Percentiles rank a stretch among this genome's conserved stretches.
Evolutionary conservation across 2,329 filamentous ascomycete species (phyloP).

Genomic region (Colletotrichum tropicale): DNA sequence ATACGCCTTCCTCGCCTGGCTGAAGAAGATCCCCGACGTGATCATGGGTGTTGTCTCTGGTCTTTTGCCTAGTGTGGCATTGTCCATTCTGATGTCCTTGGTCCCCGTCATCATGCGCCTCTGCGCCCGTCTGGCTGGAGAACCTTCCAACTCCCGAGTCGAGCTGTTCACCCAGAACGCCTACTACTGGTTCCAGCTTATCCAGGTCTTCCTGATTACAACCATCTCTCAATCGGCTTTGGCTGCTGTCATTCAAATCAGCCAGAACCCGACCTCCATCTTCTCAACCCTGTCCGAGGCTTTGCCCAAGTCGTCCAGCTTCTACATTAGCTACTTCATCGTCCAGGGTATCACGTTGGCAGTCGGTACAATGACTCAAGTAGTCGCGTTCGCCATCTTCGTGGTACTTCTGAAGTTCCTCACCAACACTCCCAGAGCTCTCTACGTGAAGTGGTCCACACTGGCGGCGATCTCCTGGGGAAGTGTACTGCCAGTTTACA

Average conservation of each 20-base stretch:
- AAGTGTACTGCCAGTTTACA: slow-evolving; percentile 75
- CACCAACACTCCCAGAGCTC: slow-evolving; percentile 77
- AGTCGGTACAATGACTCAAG: slow-evolving; percentile 75
- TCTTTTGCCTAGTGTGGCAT: slow-evolving; percentile 78
- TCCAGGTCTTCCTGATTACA: slow-evolving; percentile 90
- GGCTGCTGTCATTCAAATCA: slow-evolving; percentile 67
- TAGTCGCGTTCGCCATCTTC: slow-evolving; percentile 67
- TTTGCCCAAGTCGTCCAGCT: slow-evolving; percentile 86
- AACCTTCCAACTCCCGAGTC: slow-evolving; percentile 77
- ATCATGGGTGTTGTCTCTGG: slow-evolving; percentile 86
- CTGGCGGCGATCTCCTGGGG: slow-evolving; percentile 78
- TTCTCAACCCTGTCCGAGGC: slow-evolving; percentile 72
- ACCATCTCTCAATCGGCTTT: slow-evolving; percentile 84
- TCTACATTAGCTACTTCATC: slow-evolving; percentile 83
- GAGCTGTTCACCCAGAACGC: slow-evolving; percentile 90
- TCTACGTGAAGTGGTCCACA: slow-evolving; percentile 75
- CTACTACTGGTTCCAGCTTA: slow-evolving; percentile 89
- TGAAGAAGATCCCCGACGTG: slow-evolving; percentile 70
- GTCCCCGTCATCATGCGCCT: slow-evolving; percentile 80
- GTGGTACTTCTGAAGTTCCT: slow-evolving; percentile 72
- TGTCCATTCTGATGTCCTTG: slow-evolving; percentile 85
- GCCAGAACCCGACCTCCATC: slow-evolving; percentile 63
- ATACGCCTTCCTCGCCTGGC: slow-evolving; percentile 72
- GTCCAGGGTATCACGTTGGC: slow-evolving; percentile 82
- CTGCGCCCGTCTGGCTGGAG: slow-evolving; percentile 80